Conservation (phyloP, 306 rosid genomes). For the Calophaca sinica region DNA sequence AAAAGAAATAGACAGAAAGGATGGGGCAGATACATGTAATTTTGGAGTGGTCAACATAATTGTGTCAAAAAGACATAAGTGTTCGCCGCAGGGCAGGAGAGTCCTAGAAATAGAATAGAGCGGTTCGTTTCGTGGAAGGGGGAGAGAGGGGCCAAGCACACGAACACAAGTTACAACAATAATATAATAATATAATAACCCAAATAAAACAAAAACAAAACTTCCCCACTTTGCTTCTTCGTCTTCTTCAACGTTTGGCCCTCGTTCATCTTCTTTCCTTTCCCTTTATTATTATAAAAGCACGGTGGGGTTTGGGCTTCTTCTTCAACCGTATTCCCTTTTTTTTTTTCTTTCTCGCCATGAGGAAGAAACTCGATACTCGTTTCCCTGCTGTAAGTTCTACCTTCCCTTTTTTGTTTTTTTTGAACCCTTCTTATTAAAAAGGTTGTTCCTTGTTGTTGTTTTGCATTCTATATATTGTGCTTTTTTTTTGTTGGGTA, state of each 20-base stretch:
- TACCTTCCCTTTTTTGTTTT: background rate
- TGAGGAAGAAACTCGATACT: conserved; percentile 81
- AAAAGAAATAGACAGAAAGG: no score
- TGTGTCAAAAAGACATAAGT: background rate
- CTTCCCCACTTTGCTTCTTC: conserved; percentile 26
- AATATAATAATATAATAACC: no score
- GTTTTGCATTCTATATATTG: background rate
- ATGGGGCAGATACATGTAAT: no score
- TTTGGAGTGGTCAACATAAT: background rate
- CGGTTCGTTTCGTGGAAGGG: conserved; percentile 5
- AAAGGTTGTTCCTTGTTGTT: background rate
- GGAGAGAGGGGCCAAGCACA: background rate
- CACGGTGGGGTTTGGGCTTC: conserved; percentile 3
- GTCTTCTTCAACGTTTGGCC: conserved; percentile 42
- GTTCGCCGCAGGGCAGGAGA: background rate
- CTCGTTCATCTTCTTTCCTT: background rate
- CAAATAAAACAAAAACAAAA: background rate
- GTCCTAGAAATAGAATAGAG: conserved; percentile 2
- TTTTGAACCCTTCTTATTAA: background rate
- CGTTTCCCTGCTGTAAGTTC: conserved; percentile 78
- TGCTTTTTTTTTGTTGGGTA: background rate
- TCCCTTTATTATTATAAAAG: conserved; percentile 28
- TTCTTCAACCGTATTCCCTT: background rate
- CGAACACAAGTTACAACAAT: no score
- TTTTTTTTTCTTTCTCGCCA: conserved; percentile 23